Evolutionary conservation across 1,139 yeast genomes (phyloP), one percentile per base, ranked within the genome.

Genomic region (Hyphopichia buzzinii): DNA sequence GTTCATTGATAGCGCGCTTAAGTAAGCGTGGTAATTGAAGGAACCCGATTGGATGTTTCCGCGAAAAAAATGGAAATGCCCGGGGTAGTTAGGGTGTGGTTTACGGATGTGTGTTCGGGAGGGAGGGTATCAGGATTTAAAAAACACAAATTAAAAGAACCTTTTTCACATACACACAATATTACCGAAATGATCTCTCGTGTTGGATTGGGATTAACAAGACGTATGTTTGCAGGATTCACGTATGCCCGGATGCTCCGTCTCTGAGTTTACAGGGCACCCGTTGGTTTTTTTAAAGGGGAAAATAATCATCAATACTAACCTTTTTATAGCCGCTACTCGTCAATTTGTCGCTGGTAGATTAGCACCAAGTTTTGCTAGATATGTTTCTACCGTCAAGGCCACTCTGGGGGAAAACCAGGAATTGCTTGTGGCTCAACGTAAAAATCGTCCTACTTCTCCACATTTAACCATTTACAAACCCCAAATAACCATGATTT

Each of bases 381-480:
- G 81, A 60, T 48, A 55, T 31, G 49, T 77, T 40, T 57, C 81
- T 38, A 77, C 89, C 19, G 77, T 83, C 48, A 64, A 73, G 52
- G 75, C 89, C 30, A 68, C 87, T 29, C 73, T 74, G 35, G 77
- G 69, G 17, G 78, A 79, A 52, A 94, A 85, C 53, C 76, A 83
- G 48, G 77, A 75, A 31, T 74, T 89, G 42, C 76, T 92, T 46
- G 74, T 80, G 41, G 79, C 83, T 38, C 98, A 92, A 70, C 81
- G 98, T 64, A 75, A 74, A 51, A 77, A 80, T 67, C 82, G 98
- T 68, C 98, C 98, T 31, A 67, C 77, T 26, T 89, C 97, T 29
- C 98, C 98, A 40, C 95, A 92, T 62, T 74, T 92, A 59, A 67
- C 81, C 42, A 90, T 92, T 57, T 92, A 90, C 70, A 73, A 88